Conservation (phyloP, 441 rosid species). For the California macrophylla region DNA sequence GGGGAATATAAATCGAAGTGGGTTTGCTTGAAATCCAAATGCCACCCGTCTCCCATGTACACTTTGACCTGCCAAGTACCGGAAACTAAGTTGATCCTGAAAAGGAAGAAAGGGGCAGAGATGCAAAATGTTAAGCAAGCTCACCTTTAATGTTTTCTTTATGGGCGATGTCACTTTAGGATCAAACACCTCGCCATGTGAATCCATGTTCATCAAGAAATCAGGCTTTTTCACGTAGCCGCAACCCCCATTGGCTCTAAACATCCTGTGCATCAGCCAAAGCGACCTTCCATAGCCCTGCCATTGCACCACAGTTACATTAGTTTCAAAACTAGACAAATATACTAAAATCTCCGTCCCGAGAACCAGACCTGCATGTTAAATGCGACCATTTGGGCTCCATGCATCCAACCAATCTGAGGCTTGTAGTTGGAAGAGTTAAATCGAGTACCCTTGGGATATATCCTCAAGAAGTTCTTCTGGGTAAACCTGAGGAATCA, state of each 20-base stretch:
- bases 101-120: background rate
- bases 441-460: constrained; percentile 56
- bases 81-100: background rate
- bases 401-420: constrained; percentile 53
- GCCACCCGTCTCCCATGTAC: constrained; percentile 68
- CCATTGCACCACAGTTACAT: background rate
- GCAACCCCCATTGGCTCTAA: constrained; percentile 58
- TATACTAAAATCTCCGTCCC: background rate
- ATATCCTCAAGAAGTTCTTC: constrained; percentile 45
- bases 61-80: constrained; percentile 43
- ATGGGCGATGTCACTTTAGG: constrained; percentile 22
- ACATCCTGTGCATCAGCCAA: constrained; percentile 71
- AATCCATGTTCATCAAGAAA: constrained; percentile 29
- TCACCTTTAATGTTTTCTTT: constrained; percentile 39
- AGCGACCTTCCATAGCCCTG: constrained; percentile 48
- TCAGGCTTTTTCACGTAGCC: constrained; percentile 64
- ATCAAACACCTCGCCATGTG: constrained; percentile 28
- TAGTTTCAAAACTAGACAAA: background rate
- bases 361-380: constrained; percentile 56
- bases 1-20: constrained; percentile 63
- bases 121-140: constrained; percentile 2
- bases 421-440: constrained; percentile 59
- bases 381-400: constrained; percentile 46
- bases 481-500: constrained; percentile 41
- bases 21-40: constrained; percentile 42